Percentiles rank a stretch among this genome's conserved stretches.
Evolutionary conservation across 805 yeast species (phyloP).

Genomic region (Wickerhamomyces chaumierensis): DNA sequence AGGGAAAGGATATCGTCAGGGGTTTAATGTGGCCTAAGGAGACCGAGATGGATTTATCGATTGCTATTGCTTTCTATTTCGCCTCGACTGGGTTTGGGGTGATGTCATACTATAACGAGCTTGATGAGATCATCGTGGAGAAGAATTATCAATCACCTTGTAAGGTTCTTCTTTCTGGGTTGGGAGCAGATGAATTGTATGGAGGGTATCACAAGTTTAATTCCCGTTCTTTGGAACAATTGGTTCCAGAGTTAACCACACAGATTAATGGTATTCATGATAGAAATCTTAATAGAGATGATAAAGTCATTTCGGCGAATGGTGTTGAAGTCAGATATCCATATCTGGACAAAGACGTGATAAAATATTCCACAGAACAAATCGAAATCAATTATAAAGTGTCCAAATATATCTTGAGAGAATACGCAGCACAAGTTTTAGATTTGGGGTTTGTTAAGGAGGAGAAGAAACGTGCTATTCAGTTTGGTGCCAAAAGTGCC

Average conservation of each 20-base stretch:
- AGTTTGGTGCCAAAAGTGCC: slow-evolving; percentile 93
- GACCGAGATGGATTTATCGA: slow-evolving; percentile 93
- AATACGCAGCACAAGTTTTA: slow-evolving; percentile 38
- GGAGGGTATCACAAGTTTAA: slow-evolving; percentile 91
- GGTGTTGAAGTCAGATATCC: slow-evolving; percentile 90
- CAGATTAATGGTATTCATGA: slow-evolving; percentile 69
- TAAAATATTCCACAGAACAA: slow-evolving; percentile 32
- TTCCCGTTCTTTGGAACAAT: slow-evolving; percentile 27
- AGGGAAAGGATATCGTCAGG: slow-evolving; percentile 39
- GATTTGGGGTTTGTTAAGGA: slow-evolving; percentile 44
- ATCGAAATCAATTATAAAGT: slow-evolving; percentile 39
- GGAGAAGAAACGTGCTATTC: slow-evolving; percentile 90
- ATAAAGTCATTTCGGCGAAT: slow-evolving; percentile 74
- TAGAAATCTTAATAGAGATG: slow-evolving; percentile 85
- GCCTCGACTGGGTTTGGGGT: slow-evolving; percentile 56
- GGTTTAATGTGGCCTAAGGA: slow-evolving; percentile 69
- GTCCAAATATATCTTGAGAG: slow-evolving; percentile 50
- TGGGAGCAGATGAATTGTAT: slow-evolving; percentile 95
- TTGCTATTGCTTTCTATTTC: slow-evolving; percentile 90
- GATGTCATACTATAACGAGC: slow-evolving; percentile 2
- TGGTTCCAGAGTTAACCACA: slow-evolving; percentile 47
- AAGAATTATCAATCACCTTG: slow-evolving; percentile 36
- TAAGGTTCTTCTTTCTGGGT: slow-evolving; percentile 74
- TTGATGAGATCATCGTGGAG: slow-evolving; percentile 5
- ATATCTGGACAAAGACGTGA: slow-evolving; percentile 55